Percentiles rank a stretch among this genome's conserved stretches.
Evolutionary conservation across 2,329 filamentous ascomycete species (phyloP).

Genomic region (Gliomastix tumulicola): DNA sequence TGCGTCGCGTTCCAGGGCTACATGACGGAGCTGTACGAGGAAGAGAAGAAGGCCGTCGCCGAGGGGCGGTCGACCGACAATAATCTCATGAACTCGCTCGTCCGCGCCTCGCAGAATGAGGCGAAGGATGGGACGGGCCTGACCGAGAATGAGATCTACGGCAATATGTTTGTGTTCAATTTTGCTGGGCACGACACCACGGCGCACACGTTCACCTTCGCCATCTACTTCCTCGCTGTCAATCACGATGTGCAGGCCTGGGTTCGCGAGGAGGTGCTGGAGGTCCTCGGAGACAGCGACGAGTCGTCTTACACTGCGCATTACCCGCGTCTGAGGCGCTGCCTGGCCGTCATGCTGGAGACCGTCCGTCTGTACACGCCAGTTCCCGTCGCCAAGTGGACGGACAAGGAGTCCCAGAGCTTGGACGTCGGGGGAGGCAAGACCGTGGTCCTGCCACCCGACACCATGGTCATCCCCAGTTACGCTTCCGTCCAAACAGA

Average conservation of each 20-base stretch:
- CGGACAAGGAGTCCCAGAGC: slow-evolving; percentile 2
- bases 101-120: not conserved
- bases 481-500: slow-evolving; percentile 4
- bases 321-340: slow-evolving; percentile 21
- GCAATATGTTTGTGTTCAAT: slow-evolving; percentile 40
- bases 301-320: not conserved
- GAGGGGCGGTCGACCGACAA: not conserved
- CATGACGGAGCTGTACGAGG: slow-evolving; percentile 20
- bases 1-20: slow-evolving; percentile 14
- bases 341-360: slow-evolving; percentile 31
- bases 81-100: slow-evolving; percentile 3
- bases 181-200: slow-evolving; percentile 46
- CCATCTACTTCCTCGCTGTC: slow-evolving; percentile 33
- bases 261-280: slow-evolving; percentile 29
- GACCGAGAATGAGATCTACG: slow-evolving; percentile 34
- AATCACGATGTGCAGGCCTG: slow-evolving; percentile 36
- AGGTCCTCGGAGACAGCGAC: slow-evolving; percentile 11
- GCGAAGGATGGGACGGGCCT: not conserved
- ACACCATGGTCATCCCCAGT: slow-evolving; percentile 2
- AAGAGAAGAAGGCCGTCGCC: slow-evolving; percentile 7
- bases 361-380: slow-evolving; percentile 31
- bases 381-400: slow-evolving; percentile 17
- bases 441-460: slow-evolving; percentile 3
- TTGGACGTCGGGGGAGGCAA: not conserved
- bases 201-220: slow-evolving; percentile 33